These are phyloP conservation scores for Aspergillus jensenii DNA, from an alignment of 2,329 filamentous ascomycete species.

Conservation along the genomic window DNA sequence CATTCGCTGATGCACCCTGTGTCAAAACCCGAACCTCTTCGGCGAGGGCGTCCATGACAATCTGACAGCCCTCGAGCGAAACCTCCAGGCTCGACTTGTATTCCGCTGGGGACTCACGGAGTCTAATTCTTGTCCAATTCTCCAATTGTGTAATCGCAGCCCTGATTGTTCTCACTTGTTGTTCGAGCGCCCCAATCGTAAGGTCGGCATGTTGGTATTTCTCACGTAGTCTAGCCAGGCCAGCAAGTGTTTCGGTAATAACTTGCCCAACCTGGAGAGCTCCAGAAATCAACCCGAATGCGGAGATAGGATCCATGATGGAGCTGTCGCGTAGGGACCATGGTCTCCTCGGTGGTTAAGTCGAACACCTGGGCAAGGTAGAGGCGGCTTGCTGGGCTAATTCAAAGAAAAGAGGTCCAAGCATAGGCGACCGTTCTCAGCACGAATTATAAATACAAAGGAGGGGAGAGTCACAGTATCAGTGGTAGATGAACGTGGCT, in stretches of 20 bases:
- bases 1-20: constrained; percentile 19
- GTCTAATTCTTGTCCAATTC: constrained; percentile 32
- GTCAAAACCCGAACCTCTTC: constrained; percentile 34
- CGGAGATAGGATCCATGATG: constrained; percentile 36
- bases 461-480: too few species aligned
- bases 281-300: constrained; percentile 34
- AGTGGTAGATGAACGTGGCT: too few species aligned
- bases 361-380: not conserved
- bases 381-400: not conserved
- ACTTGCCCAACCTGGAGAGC: constrained; percentile 35
- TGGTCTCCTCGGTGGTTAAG: not conserved
- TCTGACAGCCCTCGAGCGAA: constrained; percentile 36
- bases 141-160: constrained; percentile 37
- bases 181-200: constrained; percentile 38
- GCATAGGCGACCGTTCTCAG: too few species aligned
- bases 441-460: too few species aligned
- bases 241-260: constrained; percentile 33
- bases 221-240: constrained; percentile 32
- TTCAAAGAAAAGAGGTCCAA: too few species aligned
- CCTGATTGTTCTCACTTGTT: constrained; percentile 36
- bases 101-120: constrained; percentile 18
- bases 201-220: constrained; percentile 39
- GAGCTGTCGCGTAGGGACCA: not conserved
- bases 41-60: constrained; percentile 37
- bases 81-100: constrained; percentile 31